A percentile compares a stretch with the other conserved stretches of the same genome.
Conservation (phyloP, 495 filamentous ascomycete genomes). For the Lindgomyces ingoldianus region DNA sequence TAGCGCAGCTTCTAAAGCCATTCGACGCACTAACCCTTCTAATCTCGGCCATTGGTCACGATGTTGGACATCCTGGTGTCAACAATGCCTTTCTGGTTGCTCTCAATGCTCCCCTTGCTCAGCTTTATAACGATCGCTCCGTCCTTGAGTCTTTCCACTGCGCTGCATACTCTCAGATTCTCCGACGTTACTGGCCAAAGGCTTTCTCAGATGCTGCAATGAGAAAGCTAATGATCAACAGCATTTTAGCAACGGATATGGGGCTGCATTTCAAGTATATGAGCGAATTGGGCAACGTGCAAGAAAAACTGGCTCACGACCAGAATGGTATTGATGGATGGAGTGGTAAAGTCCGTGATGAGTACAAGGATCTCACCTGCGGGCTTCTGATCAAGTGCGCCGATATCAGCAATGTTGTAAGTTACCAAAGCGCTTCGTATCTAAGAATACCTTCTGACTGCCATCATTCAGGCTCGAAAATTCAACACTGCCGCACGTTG, state of each 20-base stretch:
- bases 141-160: slow-evolving; percentile 98
- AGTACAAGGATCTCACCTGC: slow-evolving; percentile 77
- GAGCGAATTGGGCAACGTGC: slow-evolving; percentile 73
- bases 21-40: slow-evolving; percentile 87
- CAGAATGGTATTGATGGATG: slow-evolving; percentile 62
- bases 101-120: slow-evolving; percentile 91
- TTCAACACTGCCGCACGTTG: slow-evolving; percentile 80
- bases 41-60: slow-evolving; percentile 93
- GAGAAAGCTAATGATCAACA: slow-evolving; percentile 88
- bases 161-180: slow-evolving; percentile 93
- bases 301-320: slow-evolving; percentile 70
- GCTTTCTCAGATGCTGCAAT: slow-evolving; percentile 73
- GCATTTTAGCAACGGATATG: slow-evolving; percentile 96
- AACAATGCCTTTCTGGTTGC: slow-evolving; percentile 96
- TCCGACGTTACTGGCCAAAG: slow-evolving; percentile 87
- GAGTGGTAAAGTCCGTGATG: slow-evolving; percentile 67
- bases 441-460: slow-evolving; percentile 41
- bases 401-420: slow-evolving; percentile 96
- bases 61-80: slow-evolving; percentile 95
- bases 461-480: slow-evolving; percentile 66
- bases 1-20: slow-evolving; percentile 72
- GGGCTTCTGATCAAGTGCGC: slow-evolving; percentile 95
- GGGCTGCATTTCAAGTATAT: slow-evolving; percentile 95
- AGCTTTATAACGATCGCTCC: slow-evolving; percentile 95
- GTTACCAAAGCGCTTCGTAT: slow-evolving; percentile 7